phyloP scores from a whole-genome alignment of 2,329 filamentous ascomycete species.

The Chlorencoelia australis region DNA sequence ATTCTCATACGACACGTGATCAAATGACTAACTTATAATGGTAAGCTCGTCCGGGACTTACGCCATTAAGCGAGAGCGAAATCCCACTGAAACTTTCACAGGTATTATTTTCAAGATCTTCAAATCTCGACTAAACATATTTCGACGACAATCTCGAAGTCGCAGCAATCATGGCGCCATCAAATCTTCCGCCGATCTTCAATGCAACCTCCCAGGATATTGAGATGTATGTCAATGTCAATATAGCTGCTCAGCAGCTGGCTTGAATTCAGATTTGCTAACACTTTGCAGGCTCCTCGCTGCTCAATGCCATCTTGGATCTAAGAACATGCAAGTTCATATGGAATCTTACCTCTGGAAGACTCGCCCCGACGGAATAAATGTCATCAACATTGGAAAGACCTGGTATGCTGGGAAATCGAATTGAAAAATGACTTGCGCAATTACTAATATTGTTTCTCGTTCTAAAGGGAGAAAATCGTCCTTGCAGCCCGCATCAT shows the following conservation, averaged over 20 bases:
- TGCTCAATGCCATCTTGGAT: constrained; percentile 91
- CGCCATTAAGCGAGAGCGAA: too few relatives aligned
- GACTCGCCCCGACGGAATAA: constrained; percentile 96
- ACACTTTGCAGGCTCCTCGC: too few relatives aligned
- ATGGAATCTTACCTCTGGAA: constrained; percentile 99
- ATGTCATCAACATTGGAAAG: constrained; percentile 99
- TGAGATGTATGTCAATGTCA: too few relatives aligned
- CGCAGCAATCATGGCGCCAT: constrained; percentile 80
- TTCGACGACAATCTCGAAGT: constrained; percentile 33
- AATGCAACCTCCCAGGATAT: constrained; percentile 96
- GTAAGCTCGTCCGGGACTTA: too few relatives aligned
- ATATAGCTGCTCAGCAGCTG: too few relatives aligned
- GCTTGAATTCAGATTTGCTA: too few relatives aligned
- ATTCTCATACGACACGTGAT: too few relatives aligned
- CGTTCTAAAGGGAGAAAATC: constrained; percentile 82
- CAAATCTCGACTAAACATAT: background rate
- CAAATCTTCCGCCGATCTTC: constrained; percentile 89
- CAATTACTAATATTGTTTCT: constrained; percentile 93
- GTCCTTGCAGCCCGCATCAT: constrained; percentile 98
- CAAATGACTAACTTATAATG: too few relatives aligned
- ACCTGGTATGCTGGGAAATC: constrained; percentile 63
- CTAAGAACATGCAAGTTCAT: constrained; percentile 99
- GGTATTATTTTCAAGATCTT: constrained; percentile 6
- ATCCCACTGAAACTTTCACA: constrained; percentile 6
- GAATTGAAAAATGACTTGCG: constrained; percentile 29